Base-by-base conservation (phyloP, 345 rosid genomes). In the Mallotus nudiflorus region DNA sequence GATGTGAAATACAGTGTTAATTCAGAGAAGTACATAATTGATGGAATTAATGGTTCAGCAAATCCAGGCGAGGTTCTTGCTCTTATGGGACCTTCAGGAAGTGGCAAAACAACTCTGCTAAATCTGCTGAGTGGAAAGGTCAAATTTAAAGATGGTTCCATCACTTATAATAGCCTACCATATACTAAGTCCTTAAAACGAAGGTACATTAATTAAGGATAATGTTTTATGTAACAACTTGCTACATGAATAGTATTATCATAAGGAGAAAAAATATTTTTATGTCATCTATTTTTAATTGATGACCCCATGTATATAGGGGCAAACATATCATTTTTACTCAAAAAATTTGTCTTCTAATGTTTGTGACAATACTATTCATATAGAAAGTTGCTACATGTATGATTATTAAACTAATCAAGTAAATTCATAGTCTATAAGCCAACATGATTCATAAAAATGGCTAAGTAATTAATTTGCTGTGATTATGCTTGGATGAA, bases 81-180 rank as follows among this genome's bases (percentile, higher is more conserved):
- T 14, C 55, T 81, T 10, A 71, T 81, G 75, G 80, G 77, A 61
- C 82, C 82, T 22, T 81, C 82, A 8, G 82, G 84, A n/a, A 40
- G 84, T 27, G 82, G 84, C 1, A 77, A 81, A 69, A 74, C 79
- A 52, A 74, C 73, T 6, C 75, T 77, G 13, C 75, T 81, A 10
- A 81, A 71, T 71, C 53, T 77, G 33, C 75, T 81, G 1, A 68
- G 84, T n/a, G 81, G 84, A 35, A 63, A 72, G 57, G 25, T 53
- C 51, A 74, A 71, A 33, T 55, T 61, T 24, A 29, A 51, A 0
- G 48, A 50, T 4, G 77, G 81, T 6, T 49, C 53, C 66, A 72
- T 78, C 37, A 72, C 80, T 25, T 81, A 75, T 59, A 78, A 81
- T 20, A 70, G 62, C 31, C 75, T 62, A 55, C 82, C 75, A 10